A percentile compares a stretch with the other conserved stretches of the same genome.
Conservation (phyloP, 805 yeast genomes). For the Yarrowia phangngaensis region DNA sequence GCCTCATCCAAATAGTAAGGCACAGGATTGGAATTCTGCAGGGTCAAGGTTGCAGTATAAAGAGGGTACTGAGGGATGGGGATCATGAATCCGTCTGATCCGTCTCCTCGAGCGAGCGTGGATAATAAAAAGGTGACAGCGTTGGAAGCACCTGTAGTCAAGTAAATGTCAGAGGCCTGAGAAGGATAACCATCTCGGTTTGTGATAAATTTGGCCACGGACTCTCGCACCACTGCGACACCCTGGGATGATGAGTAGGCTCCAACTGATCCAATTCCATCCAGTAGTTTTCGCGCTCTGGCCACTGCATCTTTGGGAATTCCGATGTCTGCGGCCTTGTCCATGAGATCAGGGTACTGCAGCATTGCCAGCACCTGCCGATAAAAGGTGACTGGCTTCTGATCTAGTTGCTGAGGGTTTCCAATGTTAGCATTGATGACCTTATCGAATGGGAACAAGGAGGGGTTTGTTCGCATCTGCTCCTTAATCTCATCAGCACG, state of each 20-base stretch:
- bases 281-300: slow-evolving; percentile 62
- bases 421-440: slow-evolving; percentile 94
- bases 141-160: slow-evolving; percentile 92
- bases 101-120: slow-evolving; percentile 60
- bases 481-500: slow-evolving; percentile 79
- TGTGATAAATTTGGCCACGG: slow-evolving; percentile 76
- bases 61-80: slow-evolving; percentile 98
- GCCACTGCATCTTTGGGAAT: slow-evolving; percentile 64
- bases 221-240: slow-evolving; percentile 60
- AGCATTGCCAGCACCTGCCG: slow-evolving; percentile 82
- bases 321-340: slow-evolving; percentile 39
- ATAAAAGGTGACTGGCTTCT: slow-evolving; percentile 90
- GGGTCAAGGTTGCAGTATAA: slow-evolving; percentile 89
- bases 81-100: slow-evolving; percentile 71
- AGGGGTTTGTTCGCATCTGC: slow-evolving; percentile 52
- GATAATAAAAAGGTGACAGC: slow-evolving; percentile 81
- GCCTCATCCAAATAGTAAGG: slow-evolving; percentile 84
- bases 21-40: slow-evolving; percentile 75
- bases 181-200: slow-evolving; percentile 73
- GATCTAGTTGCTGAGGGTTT: slow-evolving; percentile 95
- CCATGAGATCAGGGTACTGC: slow-evolving; percentile 74
- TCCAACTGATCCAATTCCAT: slow-evolving; percentile 76
- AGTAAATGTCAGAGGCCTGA: slow-evolving; percentile 66
- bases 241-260: slow-evolving; percentile 97
- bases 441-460: slow-evolving; percentile 66